Evolutionary conservation across 495 filamentous ascomycete genomes (phyloP), one percentile per base, ranked within the genome.

Genomic region (Talaromyces trachyspermus): DNA sequence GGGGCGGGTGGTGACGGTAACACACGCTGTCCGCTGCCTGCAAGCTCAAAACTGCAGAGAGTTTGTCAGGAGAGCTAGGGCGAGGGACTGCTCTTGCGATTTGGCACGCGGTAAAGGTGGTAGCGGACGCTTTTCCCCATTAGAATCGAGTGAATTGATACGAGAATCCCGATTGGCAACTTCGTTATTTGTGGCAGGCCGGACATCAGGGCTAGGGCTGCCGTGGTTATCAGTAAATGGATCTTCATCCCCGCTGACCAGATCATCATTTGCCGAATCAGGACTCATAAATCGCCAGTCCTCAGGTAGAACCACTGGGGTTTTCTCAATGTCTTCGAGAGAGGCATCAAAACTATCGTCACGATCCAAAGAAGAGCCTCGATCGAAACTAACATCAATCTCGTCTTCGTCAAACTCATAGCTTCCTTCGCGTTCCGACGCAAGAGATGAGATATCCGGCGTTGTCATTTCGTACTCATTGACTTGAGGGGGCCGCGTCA

Each of bases 381-480:
- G 74, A 39, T 83, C 77, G 54, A 91, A 90, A 59, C 84, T 84
- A 23, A 81, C 70, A 20, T 87, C 80, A 17, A 81, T 77, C 19
- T 87, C 81, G 22, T 84, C 76, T 17, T 84, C 78, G 14, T 80
- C 81, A n/a, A 86, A 90, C 45, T 96, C 92, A 58, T 89, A 95
- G 62, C 90, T 95, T 15, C 86, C 86, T 50, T 95, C 86, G 20
- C 90, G 82, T 5, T 90, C 95, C 43, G 81, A 88, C 12, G 85
- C 86, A 39, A 91, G 70, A 1, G 86, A 97, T 4, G 94, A 96
- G 12, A 88, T 78, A 62, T 95, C 92, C 1, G 92, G 92, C 2
- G 92, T 98, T 26, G 86, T 83, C 87, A 95, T 90, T 66, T 96
- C 92, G 58, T 97, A 98, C 60, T 97, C 89, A 56, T 95, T 95